Conservation (phyloP, 352 stramenopile species). For the Peronospora tabacina region DNA sequence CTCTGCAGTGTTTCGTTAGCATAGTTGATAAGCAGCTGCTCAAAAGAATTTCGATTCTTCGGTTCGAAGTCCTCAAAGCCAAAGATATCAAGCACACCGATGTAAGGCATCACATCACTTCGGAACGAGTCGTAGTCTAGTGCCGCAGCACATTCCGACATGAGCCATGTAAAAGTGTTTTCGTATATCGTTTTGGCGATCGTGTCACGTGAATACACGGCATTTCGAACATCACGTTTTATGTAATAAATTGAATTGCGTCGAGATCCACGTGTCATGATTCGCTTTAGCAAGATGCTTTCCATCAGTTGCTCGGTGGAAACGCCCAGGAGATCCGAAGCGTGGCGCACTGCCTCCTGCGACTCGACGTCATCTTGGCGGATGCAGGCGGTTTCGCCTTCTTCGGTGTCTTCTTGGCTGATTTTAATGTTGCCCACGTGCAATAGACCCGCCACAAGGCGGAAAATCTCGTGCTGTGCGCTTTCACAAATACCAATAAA, state of each 20-base stretch:
- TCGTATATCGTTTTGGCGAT: constrained; percentile 89
- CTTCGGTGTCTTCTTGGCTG: constrained; percentile 56
- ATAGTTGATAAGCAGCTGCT: constrained; percentile 91
- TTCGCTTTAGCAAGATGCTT: constrained; percentile 74
- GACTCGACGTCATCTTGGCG: constrained; percentile 36
- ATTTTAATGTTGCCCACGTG: constrained; percentile 79
- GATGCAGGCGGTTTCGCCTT: constrained; percentile 68
- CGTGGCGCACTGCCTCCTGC: constrained; percentile 38
- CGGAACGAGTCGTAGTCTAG: constrained; percentile 78
- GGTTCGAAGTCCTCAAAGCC: constrained; percentile 87
- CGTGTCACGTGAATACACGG: constrained; percentile 79
- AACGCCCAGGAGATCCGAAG: constrained; percentile 61
- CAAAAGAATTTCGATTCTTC: constrained; percentile 87
- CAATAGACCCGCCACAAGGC: constrained; percentile 58
- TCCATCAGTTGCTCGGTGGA: constrained; percentile 52
- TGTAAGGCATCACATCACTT: constrained; percentile 79
- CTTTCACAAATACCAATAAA: constrained; percentile 67
- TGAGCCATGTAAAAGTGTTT: constrained; percentile 84
- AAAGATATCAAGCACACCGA: constrained; percentile 90
- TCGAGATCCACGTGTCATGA: constrained; percentile 64
- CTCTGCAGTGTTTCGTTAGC: constrained; percentile 88
- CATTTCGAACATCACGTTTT: constrained; percentile 59
- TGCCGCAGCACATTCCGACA: constrained; percentile 69
- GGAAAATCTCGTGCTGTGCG: constrained; percentile 66
- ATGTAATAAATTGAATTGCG: constrained; percentile 75